These are phyloP conservation scores for Knufia fluminis DNA, from an alignment of 2,329 filamentous ascomycete species.

Conservation along the genomic window DNA sequence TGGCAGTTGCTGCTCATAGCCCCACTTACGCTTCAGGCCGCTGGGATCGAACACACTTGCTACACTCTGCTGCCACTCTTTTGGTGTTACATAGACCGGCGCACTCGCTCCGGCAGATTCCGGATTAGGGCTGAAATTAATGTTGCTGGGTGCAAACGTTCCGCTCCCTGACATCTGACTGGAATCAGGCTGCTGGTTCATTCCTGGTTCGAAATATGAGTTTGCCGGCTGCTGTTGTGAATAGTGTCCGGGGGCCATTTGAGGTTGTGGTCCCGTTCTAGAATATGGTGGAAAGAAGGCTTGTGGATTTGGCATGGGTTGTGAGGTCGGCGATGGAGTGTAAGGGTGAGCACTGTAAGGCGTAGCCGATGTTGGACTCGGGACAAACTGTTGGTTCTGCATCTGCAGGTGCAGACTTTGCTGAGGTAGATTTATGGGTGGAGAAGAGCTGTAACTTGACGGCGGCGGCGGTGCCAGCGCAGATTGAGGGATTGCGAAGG, in stretches of 20 bases:
- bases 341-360: conserved; percentile 3
- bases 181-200: conserved; percentile 24
- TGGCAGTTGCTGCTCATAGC: conserved; percentile 26
- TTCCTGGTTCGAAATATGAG: conserved; percentile 13
- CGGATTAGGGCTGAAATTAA: conserved; percentile 18
- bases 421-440: conserved; percentile 9
- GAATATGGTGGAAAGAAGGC: conserved; percentile 7
- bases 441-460: conserved; percentile 16
- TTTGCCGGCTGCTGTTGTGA: conserved; percentile 6
- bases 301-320: conserved; percentile 21
- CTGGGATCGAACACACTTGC: conserved; percentile 40
- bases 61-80: conserved; percentile 41
- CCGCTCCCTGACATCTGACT: conserved; percentile 9
- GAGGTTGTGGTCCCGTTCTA: conserved; percentile 7
- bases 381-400: conserved; percentile 1
- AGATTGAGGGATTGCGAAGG: conserved; percentile 65
- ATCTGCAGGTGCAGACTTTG: background rate
- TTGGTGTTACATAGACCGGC: conserved; percentile 34
- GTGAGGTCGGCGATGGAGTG: conserved; percentile 11
- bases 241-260: conserved; percentile 2
- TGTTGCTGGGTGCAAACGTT: conserved; percentile 1
- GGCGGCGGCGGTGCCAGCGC: conserved; percentile 18
- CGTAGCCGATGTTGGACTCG: conserved; percentile 1
- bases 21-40: conserved; percentile 37
- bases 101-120: conserved; percentile 19